A percentile compares a stretch with the other conserved stretches of the same genome.
Evolutionary conservation across 2,329 filamentous ascomycete species (phyloP).

Genomic region (Davidsoniella neocaledoniae): DNA sequence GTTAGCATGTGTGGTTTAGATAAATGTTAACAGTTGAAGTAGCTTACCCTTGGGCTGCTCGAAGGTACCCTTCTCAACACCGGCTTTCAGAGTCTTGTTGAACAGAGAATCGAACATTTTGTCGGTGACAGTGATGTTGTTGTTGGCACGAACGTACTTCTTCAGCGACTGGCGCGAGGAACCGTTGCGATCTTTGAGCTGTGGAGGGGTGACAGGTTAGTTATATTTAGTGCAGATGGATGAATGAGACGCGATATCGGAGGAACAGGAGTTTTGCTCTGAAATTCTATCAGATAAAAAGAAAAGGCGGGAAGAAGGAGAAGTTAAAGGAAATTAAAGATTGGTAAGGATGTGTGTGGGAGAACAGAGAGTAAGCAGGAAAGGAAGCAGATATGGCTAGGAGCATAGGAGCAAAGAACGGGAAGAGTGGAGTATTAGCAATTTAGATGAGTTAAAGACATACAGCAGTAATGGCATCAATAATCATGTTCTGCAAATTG

Average conservation of each 20-base stretch:
- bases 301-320: slow-evolving; percentile 9
- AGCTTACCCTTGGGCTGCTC: slow-evolving; percentile 73
- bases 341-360: not conserved
- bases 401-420: slow-evolving; percentile 1
- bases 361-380: slow-evolving; percentile 5
- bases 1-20: slow-evolving; percentile 11
- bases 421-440: slow-evolving; percentile 7
- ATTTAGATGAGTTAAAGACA: slow-evolving; percentile 20
- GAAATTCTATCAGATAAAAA: slow-evolving; percentile 14
- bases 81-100: slow-evolving; percentile 68
- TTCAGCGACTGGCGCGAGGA: slow-evolving; percentile 45
- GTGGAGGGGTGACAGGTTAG: slow-evolving; percentile 10
- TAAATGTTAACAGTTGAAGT: slow-evolving; percentile 14
- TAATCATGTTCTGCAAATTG: slow-evolving; percentile 40
- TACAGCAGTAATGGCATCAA: slow-evolving; percentile 44
- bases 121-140: slow-evolving; percentile 29
- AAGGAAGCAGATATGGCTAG: not conserved
- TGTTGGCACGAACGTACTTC: slow-evolving; percentile 43
- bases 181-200: slow-evolving; percentile 48
- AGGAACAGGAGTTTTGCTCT: slow-evolving; percentile 22
- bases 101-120: slow-evolving; percentile 56
- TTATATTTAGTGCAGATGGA: not conserved
- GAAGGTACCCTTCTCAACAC: slow-evolving; percentile 77
- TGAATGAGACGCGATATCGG: too few species aligned
- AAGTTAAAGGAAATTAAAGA: slow-evolving; percentile 9